Evolutionary conservation across 2,329 filamentous ascomycete species (phyloP).

Genomic region (Fusarium irregulare): DNA sequence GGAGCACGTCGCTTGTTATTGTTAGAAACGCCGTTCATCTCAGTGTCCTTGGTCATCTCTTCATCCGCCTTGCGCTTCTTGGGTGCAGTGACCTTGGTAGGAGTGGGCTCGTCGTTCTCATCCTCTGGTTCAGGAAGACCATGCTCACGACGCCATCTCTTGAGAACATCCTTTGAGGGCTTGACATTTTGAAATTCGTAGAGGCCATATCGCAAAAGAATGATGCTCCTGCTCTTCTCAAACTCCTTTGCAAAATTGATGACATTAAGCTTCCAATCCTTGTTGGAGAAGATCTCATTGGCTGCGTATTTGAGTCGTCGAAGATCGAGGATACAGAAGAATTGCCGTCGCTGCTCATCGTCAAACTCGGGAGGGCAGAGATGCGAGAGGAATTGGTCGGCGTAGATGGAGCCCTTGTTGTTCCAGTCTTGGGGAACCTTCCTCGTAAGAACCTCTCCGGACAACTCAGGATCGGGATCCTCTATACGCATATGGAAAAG

Average conservation of each 20-base stretch:
- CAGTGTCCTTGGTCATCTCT: conserved; percentile 55
- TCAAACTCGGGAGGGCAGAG: conserved; percentile 68
- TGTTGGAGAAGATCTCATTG: conserved; percentile 69
- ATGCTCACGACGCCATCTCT: conserved; percentile 68
- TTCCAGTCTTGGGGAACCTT: conserved; percentile 65
- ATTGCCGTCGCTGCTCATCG: conserved; percentile 69
- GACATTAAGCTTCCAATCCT: conserved; percentile 72
- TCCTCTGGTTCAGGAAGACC: conserved; percentile 64
- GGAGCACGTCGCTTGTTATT: conserved; percentile 62
- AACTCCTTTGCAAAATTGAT: conserved; percentile 73
- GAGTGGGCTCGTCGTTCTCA: conserved; percentile 51
- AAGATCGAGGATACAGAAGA: conserved; percentile 72
- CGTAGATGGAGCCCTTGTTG: conserved; percentile 66
- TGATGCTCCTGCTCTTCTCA: conserved; percentile 71
- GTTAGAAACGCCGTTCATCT: conserved; percentile 50
- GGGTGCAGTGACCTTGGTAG: conserved; percentile 50
- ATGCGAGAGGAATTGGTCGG: conserved; percentile 68
- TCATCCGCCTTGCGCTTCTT: conserved; percentile 70
- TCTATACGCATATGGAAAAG: conserved; percentile 70
- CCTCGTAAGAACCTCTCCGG: conserved; percentile 65
- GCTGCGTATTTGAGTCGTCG: conserved; percentile 71
- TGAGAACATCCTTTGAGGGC: conserved; percentile 67
- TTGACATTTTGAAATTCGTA: conserved; percentile 73
- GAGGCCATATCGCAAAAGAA: conserved; percentile 70
- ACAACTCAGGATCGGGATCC: conserved; percentile 66